Evolutionary conservation across 129 eudicot genomes (phyloP).

Genomic region (Pulicaria dysenterica): DNA sequence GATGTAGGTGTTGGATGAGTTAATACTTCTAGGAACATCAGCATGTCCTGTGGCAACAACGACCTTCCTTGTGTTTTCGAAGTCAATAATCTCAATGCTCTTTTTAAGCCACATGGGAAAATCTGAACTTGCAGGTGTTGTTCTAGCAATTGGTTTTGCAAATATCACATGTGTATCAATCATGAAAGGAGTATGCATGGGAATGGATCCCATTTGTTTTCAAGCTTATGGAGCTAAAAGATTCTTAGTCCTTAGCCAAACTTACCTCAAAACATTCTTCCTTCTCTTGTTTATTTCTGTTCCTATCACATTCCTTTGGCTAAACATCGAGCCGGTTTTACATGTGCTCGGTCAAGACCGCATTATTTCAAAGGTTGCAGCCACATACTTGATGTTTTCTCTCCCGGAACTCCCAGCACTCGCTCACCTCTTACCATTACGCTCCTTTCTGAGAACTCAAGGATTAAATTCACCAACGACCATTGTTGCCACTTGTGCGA

Average conservation of each 20-base stretch:
- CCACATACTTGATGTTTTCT: slow-evolving; percentile 45
- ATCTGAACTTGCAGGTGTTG: slow-evolving; percentile 71
- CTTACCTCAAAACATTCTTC: slow-evolving; percentile 50
- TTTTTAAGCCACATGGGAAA: slow-evolving; percentile 68
- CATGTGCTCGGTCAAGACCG: slow-evolving; percentile 58
- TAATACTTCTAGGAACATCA: slow-evolving; percentile 45
- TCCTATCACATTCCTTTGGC: slow-evolving; percentile 64
- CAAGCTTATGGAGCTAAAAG: slow-evolving; percentile 83
- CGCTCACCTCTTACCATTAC: slow-evolving; percentile 52
- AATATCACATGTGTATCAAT: slow-evolving; percentile 70
- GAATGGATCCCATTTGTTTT: slow-evolving; percentile 85
- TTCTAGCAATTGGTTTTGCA: slow-evolving; percentile 71
- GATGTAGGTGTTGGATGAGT: slow-evolving; percentile 57
- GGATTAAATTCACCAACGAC: slow-evolving; percentile 55
- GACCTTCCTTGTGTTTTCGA: slow-evolving; percentile 52
- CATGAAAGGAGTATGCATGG: slow-evolving; percentile 77
- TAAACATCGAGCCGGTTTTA: slow-evolving; percentile 62
- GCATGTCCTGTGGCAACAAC: slow-evolving; percentile 66
- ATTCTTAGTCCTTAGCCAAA: slow-evolving; percentile 56
- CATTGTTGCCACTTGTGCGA: slow-evolving; percentile 42
- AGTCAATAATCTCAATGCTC: slow-evolving; percentile 64
- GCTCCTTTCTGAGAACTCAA: slow-evolving; percentile 64
- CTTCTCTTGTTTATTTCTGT: slow-evolving; percentile 56
- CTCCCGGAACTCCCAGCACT: slow-evolving; percentile 63
- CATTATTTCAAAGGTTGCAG: slow-evolving; percentile 48